Evolutionary conservation across 192 early-diverging fungal genomes (phyloP), one percentile per base, ranked within the genome.

Genomic region (Backusella macrospora): DNA sequence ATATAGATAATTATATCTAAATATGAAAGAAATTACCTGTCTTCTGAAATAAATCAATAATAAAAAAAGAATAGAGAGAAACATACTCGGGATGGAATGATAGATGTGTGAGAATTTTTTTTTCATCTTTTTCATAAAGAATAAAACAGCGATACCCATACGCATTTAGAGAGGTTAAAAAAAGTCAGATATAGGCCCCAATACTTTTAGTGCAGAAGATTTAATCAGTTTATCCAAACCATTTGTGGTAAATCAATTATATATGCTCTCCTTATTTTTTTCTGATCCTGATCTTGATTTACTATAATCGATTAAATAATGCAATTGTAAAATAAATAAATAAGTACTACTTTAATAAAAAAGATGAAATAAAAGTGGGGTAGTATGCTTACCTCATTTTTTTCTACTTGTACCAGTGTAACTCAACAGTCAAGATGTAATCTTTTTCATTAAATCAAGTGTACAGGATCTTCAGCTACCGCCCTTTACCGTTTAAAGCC

Each of bases 291-390:
- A 2, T 34, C 29, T 34, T 34, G 29, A 34, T 34, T 34, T 34
- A 34, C 29, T 34, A 34, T 34, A 34, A 2, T 34, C 29, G 29
- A 34, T 2, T 34, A 34, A 34, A 59, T 18, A 26, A 12, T 23
- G 26, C 12, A 26, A 26, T 13, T 59, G 26, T 10, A 9, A 26
- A 55, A n/a, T n/a, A n/a, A n/a, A n/a, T n/a, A n/a, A n/a, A n/a
- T n/a, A n/a, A n/a, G n/a, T n/a, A n/a, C n/a, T n/a, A n/a, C n/a
- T n/a, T n/a, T n/a, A n/a, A n/a, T n/a, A n/a, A 59, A 59, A 59
- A 59, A 59, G 52, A 23, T 59, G 26, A 59, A 59, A 52, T 9
- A 43, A 59, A 59, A 59, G 52, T 59, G 52, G 52, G 52, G 52
- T 59, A 59, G 29, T 34, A 59, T 3, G 4, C 21, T 23, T 59